A percentile compares a stretch with the other conserved stretches of the same genome.
These are phyloP conservation scores for Xylaria sp. DNA, from an alignment of 2,329 filamentous ascomycete genomes.

Conservation along the genomic window DNA sequence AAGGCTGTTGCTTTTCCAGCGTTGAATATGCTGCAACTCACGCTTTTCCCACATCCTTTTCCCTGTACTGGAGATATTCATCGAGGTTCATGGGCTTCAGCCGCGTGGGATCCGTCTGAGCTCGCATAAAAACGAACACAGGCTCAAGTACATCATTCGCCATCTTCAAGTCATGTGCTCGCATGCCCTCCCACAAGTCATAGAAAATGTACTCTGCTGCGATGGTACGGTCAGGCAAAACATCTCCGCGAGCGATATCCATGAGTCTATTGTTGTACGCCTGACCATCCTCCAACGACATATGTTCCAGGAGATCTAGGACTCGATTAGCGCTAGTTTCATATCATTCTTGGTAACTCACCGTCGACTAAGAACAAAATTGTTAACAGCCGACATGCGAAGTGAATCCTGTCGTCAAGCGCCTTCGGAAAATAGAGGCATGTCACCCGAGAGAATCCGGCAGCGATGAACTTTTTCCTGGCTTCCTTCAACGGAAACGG, in stretches of 20 bases:
- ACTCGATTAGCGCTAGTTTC: not conserved
- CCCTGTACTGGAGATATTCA: constrained; percentile 53
- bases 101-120: constrained; percentile 53
- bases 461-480: constrained; percentile 49
- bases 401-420: constrained; percentile 53
- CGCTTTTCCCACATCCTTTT: constrained; percentile 55
- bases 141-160: constrained; percentile 54
- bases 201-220: constrained; percentile 54
- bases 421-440: constrained; percentile 55
- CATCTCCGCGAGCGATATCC: constrained; percentile 49
- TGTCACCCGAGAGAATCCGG: constrained; percentile 51
- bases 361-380: constrained; percentile 57
- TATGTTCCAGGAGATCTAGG: constrained; percentile 32
- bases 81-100: constrained; percentile 46
- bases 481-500: constrained; percentile 49
- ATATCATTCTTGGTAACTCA: constrained; percentile 28
- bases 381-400: constrained; percentile 53
- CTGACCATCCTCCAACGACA: constrained; percentile 20
- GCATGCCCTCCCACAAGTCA: constrained; percentile 56
- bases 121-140: constrained; percentile 54
- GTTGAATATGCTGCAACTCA: constrained; percentile 36
- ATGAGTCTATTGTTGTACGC: constrained; percentile 47
- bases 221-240: constrained; percentile 47
- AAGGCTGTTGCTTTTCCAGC: too few relatives aligned
- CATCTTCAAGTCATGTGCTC: constrained; percentile 49